Conservation (phyloP, 176 grass and related monocot species). For the Calamus simplicifolius region DNA sequence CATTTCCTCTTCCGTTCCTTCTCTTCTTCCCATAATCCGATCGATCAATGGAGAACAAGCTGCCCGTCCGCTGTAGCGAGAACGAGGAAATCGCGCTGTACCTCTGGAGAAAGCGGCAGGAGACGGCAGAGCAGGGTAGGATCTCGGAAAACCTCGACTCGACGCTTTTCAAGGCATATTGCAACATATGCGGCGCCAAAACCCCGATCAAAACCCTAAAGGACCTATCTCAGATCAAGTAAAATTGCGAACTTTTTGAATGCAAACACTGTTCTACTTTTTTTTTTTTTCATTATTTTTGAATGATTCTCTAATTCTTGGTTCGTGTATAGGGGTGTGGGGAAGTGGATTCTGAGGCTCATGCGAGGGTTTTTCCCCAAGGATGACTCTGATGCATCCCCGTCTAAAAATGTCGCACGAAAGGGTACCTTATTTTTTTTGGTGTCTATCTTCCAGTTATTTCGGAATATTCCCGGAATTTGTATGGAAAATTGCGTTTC, state of each 20-base stretch:
- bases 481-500: neutral
- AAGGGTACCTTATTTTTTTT: constrained; percentile 7
- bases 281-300: neutral
- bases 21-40: neutral
- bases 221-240: constrained; percentile 77
- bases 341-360: constrained; percentile 50
- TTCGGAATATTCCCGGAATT: neutral
- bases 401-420: constrained; percentile 15
- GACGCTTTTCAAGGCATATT: constrained; percentile 53
- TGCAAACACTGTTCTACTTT: neutral
- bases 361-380: constrained; percentile 66
- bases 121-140: constrained; percentile 37
- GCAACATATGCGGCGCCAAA: constrained; percentile 50
- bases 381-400: constrained; percentile 16
- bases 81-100: constrained; percentile 58
- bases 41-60: constrained; percentile 19
- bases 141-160: constrained; percentile 49
- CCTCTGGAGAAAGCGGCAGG: constrained; percentile 57
- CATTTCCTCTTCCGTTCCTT: neutral
- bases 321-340: constrained; percentile 49
- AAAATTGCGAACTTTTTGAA: constrained; percentile 14
- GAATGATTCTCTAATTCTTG: neutral
- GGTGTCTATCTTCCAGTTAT: neutral
- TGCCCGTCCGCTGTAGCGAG: constrained; percentile 38
- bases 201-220: constrained; percentile 63